These are phyloP conservation scores for Penicillium sp. DNA, from an alignment of 2,329 filamentous ascomycete genomes.

Conservation along the genomic window DNA sequence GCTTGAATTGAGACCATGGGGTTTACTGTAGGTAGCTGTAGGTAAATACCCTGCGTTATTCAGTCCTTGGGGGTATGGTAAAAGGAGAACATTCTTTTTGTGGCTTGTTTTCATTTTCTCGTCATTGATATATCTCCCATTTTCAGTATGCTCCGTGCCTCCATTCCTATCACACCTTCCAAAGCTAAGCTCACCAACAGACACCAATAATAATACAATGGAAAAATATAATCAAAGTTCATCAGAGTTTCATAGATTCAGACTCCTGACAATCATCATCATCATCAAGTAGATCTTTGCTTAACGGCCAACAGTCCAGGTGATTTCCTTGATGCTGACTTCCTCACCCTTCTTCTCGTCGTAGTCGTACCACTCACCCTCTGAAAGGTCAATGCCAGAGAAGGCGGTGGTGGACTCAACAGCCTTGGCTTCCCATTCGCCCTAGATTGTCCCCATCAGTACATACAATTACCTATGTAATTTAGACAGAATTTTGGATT, in stretches of 20 bases:
- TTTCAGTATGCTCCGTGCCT: not conserved
- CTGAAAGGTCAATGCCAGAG: slow-evolving; percentile 72
- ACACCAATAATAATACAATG: slow-evolving; percentile 6
- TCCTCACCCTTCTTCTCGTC: slow-evolving; percentile 91
- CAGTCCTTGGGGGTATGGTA: not conserved
- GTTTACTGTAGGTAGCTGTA: too few species aligned
- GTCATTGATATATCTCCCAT: not conserved
- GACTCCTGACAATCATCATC: not conserved
- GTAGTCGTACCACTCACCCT: slow-evolving; percentile 98
- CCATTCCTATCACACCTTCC: not conserved
- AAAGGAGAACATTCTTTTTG: too few species aligned
- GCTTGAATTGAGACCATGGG: not conserved
- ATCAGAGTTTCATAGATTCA: slow-evolving; percentile 11
- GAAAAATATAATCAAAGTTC: slow-evolving; percentile 2
- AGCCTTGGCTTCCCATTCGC: slow-evolving; percentile 85
- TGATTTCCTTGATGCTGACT: slow-evolving; percentile 85
- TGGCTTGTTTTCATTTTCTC: not conserved
- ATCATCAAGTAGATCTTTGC: slow-evolving; percentile 36
- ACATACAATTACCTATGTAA: not conserved
- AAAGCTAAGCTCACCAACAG: not conserved
- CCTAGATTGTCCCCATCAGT: slow-evolving; percentile 51
- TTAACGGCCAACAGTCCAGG: slow-evolving; percentile 74
- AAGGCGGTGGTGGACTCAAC: slow-evolving; percentile 80
- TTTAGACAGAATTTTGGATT: not conserved
- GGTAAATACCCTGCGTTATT: not conserved